Evolutionary conservation across 1,284 basidiomycete genomes (phyloP), one percentile per base, ranked within the genome.

Genomic region (Trametes pubescens): DNA sequence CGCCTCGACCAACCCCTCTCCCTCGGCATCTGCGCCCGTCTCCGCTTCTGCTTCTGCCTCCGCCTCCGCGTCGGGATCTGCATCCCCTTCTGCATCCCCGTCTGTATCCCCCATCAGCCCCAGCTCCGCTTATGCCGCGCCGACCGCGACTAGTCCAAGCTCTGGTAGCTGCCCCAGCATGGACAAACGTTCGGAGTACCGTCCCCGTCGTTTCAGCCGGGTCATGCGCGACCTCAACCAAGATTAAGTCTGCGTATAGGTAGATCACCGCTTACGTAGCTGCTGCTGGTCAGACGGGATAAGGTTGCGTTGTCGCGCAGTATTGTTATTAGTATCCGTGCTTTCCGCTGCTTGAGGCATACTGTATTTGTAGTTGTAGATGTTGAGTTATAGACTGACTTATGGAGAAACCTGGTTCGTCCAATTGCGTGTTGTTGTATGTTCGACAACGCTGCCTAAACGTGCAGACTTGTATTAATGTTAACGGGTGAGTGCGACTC

Each of bases 201-300:
- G 55, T 32, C 65, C 66, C 9, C 68, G 68, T 18, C 69, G 69
- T 43, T 69, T 67, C 57, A 69, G 65, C 55, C 71, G 72, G 3
- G 66, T 72, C 38, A 64, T 68, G 65, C 68, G 67, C 57, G 47
- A 57, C 24, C 35, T 62, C 21, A n/a, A 43, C 40, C 18, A n/a
- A 13, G 40, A n/a, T 43, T n/a, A 16, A 43, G 40, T 43, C 18
- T 43, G 16, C 40, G 14, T 14, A 4, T 14, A 11, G 2, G 37
- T 11, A 32, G 29, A 32, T 8, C 8, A 32, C 29, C 29, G 29
- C 29, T 8, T 16, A 13, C 37, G 10, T 4, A 4, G 40, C 16
- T 8, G 14, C 18, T n/a, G 40, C 40, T 16, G 40, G 40, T 43
- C 40, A n/a, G 40, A 16, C 4, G 18, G 16, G 6, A n/a, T 43